Conservation (phyloP, 106 monocot species). For the Dioscorea dumetorum region DNA sequence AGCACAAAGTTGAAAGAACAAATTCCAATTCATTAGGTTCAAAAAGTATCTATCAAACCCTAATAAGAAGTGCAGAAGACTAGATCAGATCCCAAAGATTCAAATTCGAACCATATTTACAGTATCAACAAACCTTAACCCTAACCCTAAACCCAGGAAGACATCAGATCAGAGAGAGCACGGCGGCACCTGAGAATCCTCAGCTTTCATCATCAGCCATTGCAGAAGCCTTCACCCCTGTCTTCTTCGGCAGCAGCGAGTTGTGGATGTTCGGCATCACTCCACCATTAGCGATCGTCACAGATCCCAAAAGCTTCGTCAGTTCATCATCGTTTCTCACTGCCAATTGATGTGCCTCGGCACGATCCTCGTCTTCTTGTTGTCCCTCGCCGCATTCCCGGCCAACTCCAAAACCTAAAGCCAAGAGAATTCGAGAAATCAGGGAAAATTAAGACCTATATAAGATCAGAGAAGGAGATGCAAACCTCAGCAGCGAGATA, state of each 20-base stretch:
- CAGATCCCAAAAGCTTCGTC: conserved; percentile 48
- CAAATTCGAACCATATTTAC: neutral
- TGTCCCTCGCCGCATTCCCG: conserved; percentile 61
- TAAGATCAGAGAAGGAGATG: neutral
- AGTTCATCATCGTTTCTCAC: conserved; percentile 75
- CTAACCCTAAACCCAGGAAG: neutral
- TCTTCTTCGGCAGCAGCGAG: conserved; percentile 64
- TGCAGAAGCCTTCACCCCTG: conserved; percentile 20
- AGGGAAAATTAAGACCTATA: neutral
- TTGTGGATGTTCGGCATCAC: conserved; percentile 70
- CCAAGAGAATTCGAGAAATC: neutral
- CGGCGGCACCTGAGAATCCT: neutral
- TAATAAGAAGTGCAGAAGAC: neutral
- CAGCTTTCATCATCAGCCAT: conserved; percentile 31
- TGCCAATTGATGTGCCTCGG: conserved; percentile 65
- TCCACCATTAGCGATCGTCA: conserved; percentile 60
- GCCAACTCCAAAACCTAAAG: conserved; percentile 55
- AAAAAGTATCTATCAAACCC: neutral
- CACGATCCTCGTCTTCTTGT: conserved; percentile 65
- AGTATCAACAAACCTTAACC: neutral
- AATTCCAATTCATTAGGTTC: neutral
- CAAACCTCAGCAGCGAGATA: conserved; percentile 42
- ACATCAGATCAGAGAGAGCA: neutral
- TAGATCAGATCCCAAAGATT: neutral
- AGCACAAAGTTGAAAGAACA: neutral